These are phyloP conservation scores for Ulota crispa DNA, from an alignment of 225 moss, liverwort and hornwort genomes.

Conservation along the genomic window DNA sequence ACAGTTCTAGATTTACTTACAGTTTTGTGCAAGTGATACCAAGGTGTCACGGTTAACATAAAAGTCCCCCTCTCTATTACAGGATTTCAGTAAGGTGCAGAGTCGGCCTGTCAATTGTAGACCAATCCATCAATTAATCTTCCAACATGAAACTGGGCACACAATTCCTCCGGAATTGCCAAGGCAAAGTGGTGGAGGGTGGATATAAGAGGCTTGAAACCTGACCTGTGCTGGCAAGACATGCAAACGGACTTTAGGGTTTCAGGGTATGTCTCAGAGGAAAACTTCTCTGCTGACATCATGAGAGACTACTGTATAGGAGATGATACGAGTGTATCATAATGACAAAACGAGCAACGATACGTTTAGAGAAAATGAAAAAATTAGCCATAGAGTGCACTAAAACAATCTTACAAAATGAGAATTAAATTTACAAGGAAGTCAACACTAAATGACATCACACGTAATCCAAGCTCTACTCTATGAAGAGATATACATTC, in stretches of 20 bases:
- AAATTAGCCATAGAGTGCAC: neutral
- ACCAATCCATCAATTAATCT: conserved; percentile 13
- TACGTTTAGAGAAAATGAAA: neutral
- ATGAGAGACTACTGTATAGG: neutral
- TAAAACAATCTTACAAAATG: neutral
- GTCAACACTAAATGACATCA: neutral
- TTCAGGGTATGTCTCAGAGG: conserved; percentile 7
- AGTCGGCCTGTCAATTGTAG: neutral
- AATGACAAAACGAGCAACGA: neutral
- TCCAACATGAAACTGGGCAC: neutral
- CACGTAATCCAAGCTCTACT: neutral
- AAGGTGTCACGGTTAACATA: neutral
- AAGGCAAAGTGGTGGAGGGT: neutral
- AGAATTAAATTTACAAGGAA: neutral
- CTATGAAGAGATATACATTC: neutral
- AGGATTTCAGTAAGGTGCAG: neutral
- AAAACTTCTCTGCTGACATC: conserved; percentile 1
- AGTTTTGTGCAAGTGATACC: neutral
- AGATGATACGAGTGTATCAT: neutral
- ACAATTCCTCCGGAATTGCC: conserved; percentile 8
- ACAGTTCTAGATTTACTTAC: neutral
- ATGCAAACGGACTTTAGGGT: neutral
- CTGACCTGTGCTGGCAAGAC: conserved; percentile 5
- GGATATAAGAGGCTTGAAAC: neutral
- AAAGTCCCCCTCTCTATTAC: neutral